Conservation (phyloP, 2,329 filamentous ascomycete genomes). For the Monilinia aucupariae region DNA sequence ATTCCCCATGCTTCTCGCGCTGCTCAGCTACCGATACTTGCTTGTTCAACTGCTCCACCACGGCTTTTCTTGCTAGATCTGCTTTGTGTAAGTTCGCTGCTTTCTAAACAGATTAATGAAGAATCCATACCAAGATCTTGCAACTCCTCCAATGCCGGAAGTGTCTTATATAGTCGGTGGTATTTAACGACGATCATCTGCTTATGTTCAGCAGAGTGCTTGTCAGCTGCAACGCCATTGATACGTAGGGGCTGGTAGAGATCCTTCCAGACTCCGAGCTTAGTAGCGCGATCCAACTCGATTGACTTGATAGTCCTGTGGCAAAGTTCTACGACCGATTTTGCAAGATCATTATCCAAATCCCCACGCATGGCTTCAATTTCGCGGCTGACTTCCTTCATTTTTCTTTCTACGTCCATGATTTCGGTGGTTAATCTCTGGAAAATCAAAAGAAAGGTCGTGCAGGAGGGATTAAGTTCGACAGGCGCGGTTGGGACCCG, state of each 20-base stretch:
- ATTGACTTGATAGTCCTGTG: neutral
- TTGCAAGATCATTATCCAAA: neutral
- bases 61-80: neutral
- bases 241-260: neutral
- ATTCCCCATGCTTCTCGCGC: neutral
- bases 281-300: neutral
- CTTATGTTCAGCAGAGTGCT: neutral
- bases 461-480: neutral
- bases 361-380: neutral
- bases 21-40: neutral
- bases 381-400: neutral
- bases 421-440: neutral
- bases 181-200: neutral
- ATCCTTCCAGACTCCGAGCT: neutral
- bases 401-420: neutral
- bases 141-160: constrained; percentile 3
- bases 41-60: neutral
- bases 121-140: neutral
- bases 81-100: neutral
- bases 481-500: neutral
- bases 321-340: neutral
- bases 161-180: neutral
- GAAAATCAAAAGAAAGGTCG: neutral
- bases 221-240: neutral
- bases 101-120: neutral